Evolutionary conservation across 2,329 filamentous ascomycete species (phyloP).

Genomic region (Beauveria brongniartii): DNA sequence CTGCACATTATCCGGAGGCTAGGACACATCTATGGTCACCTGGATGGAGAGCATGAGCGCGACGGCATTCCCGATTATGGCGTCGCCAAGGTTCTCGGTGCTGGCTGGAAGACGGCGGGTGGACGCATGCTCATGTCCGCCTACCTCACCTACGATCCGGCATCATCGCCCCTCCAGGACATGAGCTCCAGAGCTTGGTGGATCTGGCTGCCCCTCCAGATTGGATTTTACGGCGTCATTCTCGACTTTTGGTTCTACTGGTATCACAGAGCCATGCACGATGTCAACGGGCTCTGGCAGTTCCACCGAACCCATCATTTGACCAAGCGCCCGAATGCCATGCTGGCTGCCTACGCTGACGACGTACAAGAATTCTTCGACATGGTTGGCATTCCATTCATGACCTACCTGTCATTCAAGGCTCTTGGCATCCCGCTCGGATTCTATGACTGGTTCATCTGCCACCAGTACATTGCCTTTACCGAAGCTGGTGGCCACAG

Average conservation of each 20-base stretch:
- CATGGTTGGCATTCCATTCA: constrained; percentile 29
- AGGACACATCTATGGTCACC: constrained; percentile 28
- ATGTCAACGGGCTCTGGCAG: constrained; percentile 29
- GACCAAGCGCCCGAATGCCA: constrained; percentile 34
- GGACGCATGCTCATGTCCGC: constrained; percentile 25
- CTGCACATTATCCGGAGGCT: constrained; percentile 27
- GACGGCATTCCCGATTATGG: constrained; percentile 32
- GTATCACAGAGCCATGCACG: constrained; percentile 34
- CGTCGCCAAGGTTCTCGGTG: constrained; percentile 23
- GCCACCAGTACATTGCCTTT: constrained; percentile 32
- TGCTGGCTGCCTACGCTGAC: constrained; percentile 32
- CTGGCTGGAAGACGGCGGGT: constrained; percentile 24
- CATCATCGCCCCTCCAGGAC: constrained; percentile 17
- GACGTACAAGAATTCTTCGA: constrained; percentile 32
- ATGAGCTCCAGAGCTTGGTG: constrained; percentile 21
- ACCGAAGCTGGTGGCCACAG: constrained; percentile 29
- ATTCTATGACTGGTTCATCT: constrained; percentile 39
- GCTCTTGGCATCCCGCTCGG: constrained; percentile 29
- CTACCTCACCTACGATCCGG: constrained; percentile 23
- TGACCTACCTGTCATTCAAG: constrained; percentile 28
- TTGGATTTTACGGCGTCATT: constrained; percentile 29
- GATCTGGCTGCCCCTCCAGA: constrained; percentile 25
- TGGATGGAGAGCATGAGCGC: constrained; percentile 33
- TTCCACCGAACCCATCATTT: constrained; percentile 35
- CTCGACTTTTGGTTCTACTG: constrained; percentile 30